phyloP scores from a whole-genome alignment of 371 early-diverging fungal genomes.

The Syncephalastrum racemosum region DNA sequence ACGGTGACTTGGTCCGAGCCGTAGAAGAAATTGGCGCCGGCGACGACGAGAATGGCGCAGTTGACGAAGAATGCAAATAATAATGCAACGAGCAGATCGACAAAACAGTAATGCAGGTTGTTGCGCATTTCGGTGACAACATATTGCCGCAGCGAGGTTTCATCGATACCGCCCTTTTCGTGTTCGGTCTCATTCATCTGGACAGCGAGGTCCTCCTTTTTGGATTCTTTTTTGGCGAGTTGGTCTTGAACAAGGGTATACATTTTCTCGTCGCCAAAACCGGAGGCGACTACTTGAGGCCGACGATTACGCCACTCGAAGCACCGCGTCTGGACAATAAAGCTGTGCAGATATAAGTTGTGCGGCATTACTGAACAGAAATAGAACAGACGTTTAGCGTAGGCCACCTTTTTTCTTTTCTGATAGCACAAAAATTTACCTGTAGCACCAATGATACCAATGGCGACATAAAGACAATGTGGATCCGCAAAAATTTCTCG shows the following conservation, averaged over 20 bases:
- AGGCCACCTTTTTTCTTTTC: neutral
- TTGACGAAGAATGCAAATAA: slow-evolving; percentile 78
- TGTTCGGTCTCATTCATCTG: neutral
- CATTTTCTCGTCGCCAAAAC: neutral
- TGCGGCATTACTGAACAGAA: slow-evolving; percentile 57
- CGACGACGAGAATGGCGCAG: slow-evolving; percentile 76
- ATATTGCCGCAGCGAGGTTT: slow-evolving; percentile 13
- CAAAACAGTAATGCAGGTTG: slow-evolving; percentile 40
- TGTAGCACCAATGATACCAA: slow-evolving; percentile 86
- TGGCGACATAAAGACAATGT: slow-evolving; percentile 68
- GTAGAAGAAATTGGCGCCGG: slow-evolving; percentile 77
- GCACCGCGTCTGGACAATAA: slow-evolving; percentile 63
- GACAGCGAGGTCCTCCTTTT: neutral
- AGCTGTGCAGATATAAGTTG: slow-evolving; percentile 78
- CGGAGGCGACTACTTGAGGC: slow-evolving; percentile 15
- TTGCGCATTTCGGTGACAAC: slow-evolving; percentile 15
- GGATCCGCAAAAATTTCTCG: slow-evolving; percentile 59
- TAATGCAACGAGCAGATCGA: slow-evolving; percentile 72
- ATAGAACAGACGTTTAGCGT: slow-evolving; percentile 15
- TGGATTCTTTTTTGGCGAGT: neutral
- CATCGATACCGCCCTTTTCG: neutral
- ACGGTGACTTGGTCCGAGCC: slow-evolving; percentile 26
- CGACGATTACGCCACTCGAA: slow-evolving; percentile 33
- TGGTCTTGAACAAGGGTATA: slow-evolving; percentile 2
- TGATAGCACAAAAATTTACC: slow-evolving; percentile 30